Evolutionary conservation across 306 rosid species (phyloP), one percentile per base, ranked within the genome.

Genomic region (Trifolium repens): DNA sequence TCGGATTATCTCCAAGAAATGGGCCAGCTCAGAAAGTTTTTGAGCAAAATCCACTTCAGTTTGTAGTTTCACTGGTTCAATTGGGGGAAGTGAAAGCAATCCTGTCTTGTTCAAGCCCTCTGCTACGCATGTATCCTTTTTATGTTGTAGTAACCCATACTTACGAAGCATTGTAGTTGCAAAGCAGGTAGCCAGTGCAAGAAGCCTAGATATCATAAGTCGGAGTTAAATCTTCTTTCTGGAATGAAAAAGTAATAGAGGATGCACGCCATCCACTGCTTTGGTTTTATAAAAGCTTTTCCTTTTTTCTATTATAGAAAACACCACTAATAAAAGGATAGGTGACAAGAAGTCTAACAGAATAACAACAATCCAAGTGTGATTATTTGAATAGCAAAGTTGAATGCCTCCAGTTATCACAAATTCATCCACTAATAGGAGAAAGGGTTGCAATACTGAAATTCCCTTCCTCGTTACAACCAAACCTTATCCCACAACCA

Each of bases 1-100:
- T 73, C 98, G 89, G 65, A 90, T 88, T 74, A 87, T 90, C 89
- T 90, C 98, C 94, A 94, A 86, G 83, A 91, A 91, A 76, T 79
- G 91, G 79, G 98, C 89, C 94, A 94, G 90, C 87, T 94, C 96
- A 80, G 69, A 66, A 43, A 94, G 94, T 79, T 88, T 88, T 84
- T 55, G 91, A 76, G 89, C 63, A 83, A 76, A 75, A 73, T 67
- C 89, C 79, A 83, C 81, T 76, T 86, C 89, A 32, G 74, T 80
- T 68, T 75, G 90, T 47, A 69, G 78, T 77, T 74, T 79, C 54
- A 82, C 83, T 7, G 80, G 83, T 58, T 83, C 78, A 80, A 79
- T 80, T 34, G 91, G 88, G 53, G 86, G 91, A 86, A 89, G 90
- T 69, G 87, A 72, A 74, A 84, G 96, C 76, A 84, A 65, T 67